phyloP scores from a whole-genome alignment of 108 stramenopile genomes.

The Mediolabrus comicus region DNA sequence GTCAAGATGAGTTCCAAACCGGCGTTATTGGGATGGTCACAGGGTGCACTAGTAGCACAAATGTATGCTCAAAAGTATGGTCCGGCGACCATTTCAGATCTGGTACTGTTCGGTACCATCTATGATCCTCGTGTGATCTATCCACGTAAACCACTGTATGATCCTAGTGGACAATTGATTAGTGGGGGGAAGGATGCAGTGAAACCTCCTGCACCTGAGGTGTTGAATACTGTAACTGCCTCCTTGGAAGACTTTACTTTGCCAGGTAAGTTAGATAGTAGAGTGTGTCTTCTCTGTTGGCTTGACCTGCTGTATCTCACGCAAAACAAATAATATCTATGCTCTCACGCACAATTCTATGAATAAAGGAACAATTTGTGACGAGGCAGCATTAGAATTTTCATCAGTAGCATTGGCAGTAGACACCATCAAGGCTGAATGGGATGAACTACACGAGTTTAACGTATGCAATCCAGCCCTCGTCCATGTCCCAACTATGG shows the following conservation, averaged over 20 bases:
- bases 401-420: constrained; percentile 65
- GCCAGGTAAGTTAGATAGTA: constrained; percentile 41
- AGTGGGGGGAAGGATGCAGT: constrained; percentile 13
- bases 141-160: constrained; percentile 69
- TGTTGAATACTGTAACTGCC: constrained; percentile 61
- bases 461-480: constrained; percentile 78
- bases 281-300: background rate
- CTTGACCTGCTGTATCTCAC: background rate
- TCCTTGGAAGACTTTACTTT: constrained; percentile 88
- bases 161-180: constrained; percentile 6
- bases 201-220: constrained; percentile 9
- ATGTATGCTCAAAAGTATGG: constrained; percentile 68
- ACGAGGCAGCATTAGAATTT: constrained; percentile 67
- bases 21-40: constrained; percentile 80
- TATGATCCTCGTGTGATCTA: constrained; percentile 78
- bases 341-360: no score
- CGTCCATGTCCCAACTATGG: constrained; percentile 72
- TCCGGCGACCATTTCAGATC: constrained; percentile 46
- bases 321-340: background rate
- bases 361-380: constrained; percentile 53
- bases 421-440: constrained; percentile 83
- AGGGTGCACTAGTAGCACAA: constrained; percentile 88
- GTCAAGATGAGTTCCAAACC: constrained; percentile 26
- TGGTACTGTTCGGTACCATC: constrained; percentile 82
- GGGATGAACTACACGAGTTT: constrained; percentile 83